Evolutionary conservation across 352 stramenopile genomes (phyloP).

Genomic region (Halophytophthora batemanensis): DNA sequence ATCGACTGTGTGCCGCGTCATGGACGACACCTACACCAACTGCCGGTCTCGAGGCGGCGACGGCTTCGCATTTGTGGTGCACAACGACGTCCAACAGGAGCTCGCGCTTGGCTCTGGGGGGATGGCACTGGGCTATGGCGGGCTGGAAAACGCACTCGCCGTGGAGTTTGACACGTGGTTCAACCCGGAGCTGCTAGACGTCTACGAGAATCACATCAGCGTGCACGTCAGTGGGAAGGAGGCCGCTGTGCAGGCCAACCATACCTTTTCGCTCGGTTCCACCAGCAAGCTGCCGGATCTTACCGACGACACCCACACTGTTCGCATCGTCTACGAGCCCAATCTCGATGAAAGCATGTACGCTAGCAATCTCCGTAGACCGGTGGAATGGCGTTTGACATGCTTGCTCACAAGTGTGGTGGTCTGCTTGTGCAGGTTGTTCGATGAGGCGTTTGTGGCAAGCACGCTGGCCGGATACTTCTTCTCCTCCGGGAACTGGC

Average conservation of each 20-base stretch:
- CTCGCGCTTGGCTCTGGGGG: slow-evolving; percentile 66
- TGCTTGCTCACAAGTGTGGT: slow-evolving; percentile 7
- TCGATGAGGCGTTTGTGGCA: slow-evolving; percentile 51
- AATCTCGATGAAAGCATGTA: slow-evolving; percentile 63
- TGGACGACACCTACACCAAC: slow-evolving; percentile 86
- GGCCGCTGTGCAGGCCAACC: slow-evolving; percentile 51
- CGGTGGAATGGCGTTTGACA: not conserved
- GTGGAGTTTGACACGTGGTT: slow-evolving; percentile 94
- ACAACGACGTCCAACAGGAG: slow-evolving; percentile 58
- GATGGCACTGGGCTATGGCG: slow-evolving; percentile 83
- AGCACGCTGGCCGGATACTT: slow-evolving; percentile 64
- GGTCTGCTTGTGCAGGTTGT: slow-evolving; percentile 31
- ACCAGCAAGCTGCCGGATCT: slow-evolving; percentile 79
- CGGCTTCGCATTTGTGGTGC: slow-evolving; percentile 81
- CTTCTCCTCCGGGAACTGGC: slow-evolving; percentile 56
- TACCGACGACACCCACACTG: slow-evolving; percentile 58
- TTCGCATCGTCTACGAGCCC: slow-evolving; percentile 76
- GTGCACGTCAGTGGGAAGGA: slow-evolving; percentile 62
- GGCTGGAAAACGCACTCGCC: slow-evolving; percentile 79
- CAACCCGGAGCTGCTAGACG: slow-evolving; percentile 85
- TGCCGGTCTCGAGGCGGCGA: slow-evolving; percentile 79
- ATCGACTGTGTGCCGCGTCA: slow-evolving; percentile 76
- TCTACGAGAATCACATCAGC: slow-evolving; percentile 92
- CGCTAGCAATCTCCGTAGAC: not conserved
- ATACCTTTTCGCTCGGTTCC: slow-evolving; percentile 70